phyloP scores from a whole-genome alignment of 2,329 filamentous ascomycete species.

The Botrytis medusae region DNA sequence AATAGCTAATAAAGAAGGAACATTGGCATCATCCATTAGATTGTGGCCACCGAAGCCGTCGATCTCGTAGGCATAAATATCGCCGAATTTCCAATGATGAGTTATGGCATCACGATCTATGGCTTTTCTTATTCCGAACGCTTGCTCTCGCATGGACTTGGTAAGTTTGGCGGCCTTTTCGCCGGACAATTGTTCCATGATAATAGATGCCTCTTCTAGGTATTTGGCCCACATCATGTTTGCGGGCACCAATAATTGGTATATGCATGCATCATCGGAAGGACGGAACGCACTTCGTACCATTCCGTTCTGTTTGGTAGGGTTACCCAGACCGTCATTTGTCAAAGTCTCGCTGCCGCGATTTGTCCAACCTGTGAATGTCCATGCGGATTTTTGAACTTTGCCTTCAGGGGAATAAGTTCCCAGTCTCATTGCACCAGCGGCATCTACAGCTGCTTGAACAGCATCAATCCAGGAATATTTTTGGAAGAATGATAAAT shows the following conservation, averaged over 20 bases:
- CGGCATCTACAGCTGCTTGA: constrained; percentile 64
- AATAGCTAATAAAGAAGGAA: constrained; percentile 64
- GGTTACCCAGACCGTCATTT: constrained; percentile 76
- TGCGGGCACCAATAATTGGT: constrained; percentile 82
- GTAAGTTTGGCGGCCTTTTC: constrained; percentile 49
- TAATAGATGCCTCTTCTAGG: constrained; percentile 52
- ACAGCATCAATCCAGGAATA: constrained; percentile 72
- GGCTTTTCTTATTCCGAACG: constrained; percentile 63
- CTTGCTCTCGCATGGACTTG: constrained; percentile 54
- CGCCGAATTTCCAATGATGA: constrained; percentile 57
- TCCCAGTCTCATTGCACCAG: constrained; percentile 68
- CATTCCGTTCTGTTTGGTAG: constrained; percentile 73
- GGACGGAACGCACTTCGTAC: constrained; percentile 87
- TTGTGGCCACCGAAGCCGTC: constrained; percentile 60
- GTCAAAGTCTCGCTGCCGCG: constrained; percentile 78
- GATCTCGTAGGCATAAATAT: constrained; percentile 77
- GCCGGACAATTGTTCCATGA: constrained; percentile 52
- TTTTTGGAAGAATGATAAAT: constrained; percentile 70
- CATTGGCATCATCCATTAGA: constrained; percentile 73
- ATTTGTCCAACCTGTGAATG: constrained; percentile 72
- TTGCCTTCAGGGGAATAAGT: constrained; percentile 66
- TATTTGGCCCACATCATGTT: constrained; percentile 81
- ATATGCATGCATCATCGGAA: constrained; percentile 79
- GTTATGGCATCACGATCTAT: constrained; percentile 72
- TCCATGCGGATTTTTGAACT: constrained; percentile 64